phyloP scores from a whole-genome alignment of 495 filamentous ascomycete genomes.

The Jackrogersella minutella region DNA sequence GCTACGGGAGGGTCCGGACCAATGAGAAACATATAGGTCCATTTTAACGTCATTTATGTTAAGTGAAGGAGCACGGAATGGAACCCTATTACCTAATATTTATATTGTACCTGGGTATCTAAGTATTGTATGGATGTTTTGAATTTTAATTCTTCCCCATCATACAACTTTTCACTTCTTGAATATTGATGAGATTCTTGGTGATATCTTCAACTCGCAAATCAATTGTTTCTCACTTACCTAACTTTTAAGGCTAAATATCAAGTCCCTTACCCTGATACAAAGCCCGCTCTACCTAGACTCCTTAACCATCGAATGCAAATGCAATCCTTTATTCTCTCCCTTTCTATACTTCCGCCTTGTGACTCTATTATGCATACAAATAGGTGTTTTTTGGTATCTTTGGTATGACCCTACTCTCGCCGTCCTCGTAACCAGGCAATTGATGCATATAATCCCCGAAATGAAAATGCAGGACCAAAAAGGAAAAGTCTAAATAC shows the following conservation, averaged over 20 bases:
- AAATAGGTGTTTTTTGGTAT: not conserved
- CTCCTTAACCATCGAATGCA: slow-evolving; percentile 19
- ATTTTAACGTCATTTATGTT: slow-evolving; percentile 13
- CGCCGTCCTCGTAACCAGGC: not conserved
- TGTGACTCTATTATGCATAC: not conserved
- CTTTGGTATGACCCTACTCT: slow-evolving; percentile 8
- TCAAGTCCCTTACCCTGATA: not conserved
- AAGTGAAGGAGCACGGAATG: slow-evolving; percentile 4
- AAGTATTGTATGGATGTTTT: too few species aligned
- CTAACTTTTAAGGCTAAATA: not conserved
- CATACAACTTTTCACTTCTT: too few species aligned
- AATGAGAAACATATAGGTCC: slow-evolving; percentile 2
- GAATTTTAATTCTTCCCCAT: too few species aligned
- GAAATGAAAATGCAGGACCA: slow-evolving; percentile 5
- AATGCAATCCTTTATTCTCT: slow-evolving; percentile 22
- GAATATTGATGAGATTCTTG: too few species aligned
- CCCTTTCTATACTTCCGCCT: slow-evolving; percentile 17
- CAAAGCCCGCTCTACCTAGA: not conserved
- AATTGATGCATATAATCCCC: slow-evolving; percentile 9
- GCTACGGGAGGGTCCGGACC: slow-evolving; percentile 24
- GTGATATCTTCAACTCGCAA: too few species aligned
- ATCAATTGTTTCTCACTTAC: not conserved
- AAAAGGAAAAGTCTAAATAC: not conserved
- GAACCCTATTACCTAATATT: too few species aligned
- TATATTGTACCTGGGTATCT: too few species aligned